Conservation (phyloP, 139 green algal genomes). For the Pleodorina starrii region DNA sequence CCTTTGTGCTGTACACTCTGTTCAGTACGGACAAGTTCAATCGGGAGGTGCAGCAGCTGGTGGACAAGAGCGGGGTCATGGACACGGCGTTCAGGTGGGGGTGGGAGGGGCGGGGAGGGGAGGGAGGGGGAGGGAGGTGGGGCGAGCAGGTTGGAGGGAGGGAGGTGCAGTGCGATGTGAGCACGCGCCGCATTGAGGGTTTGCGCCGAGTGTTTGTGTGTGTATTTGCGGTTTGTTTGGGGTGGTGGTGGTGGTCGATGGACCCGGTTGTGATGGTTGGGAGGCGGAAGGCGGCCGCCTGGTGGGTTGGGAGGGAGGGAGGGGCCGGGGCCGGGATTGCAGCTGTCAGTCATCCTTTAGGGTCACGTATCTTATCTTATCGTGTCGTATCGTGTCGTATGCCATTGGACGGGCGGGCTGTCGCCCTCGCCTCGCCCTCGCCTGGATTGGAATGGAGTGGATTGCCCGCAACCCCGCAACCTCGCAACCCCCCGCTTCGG, state of each 20-base stretch:
- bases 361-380: no score
- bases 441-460: no score
- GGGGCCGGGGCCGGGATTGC: no score
- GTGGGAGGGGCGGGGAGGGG: not conserved
- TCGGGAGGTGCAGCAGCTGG: conserved; percentile 58
- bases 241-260: not conserved
- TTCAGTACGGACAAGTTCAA: conserved; percentile 65
- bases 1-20: conserved; percentile 63
- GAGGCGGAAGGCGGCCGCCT: no score
- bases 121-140: not conserved
- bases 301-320: no score
- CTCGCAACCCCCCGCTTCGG: no score
- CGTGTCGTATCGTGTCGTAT: no score
- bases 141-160: no score
- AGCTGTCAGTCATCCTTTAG: no score
- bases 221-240: not conserved
- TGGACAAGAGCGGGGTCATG: conserved; percentile 44
- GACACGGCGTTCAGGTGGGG: conserved; percentile 33
- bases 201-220: not conserved
- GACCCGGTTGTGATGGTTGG: not conserved
- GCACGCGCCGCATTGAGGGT: not conserved
- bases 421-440: no score
- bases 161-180: not conserved
- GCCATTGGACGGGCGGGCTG: no score
- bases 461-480: no score